Evolutionary conservation across 495 filamentous ascomycete species (phyloP).

Genomic region (Daldinia childiae): DNA sequence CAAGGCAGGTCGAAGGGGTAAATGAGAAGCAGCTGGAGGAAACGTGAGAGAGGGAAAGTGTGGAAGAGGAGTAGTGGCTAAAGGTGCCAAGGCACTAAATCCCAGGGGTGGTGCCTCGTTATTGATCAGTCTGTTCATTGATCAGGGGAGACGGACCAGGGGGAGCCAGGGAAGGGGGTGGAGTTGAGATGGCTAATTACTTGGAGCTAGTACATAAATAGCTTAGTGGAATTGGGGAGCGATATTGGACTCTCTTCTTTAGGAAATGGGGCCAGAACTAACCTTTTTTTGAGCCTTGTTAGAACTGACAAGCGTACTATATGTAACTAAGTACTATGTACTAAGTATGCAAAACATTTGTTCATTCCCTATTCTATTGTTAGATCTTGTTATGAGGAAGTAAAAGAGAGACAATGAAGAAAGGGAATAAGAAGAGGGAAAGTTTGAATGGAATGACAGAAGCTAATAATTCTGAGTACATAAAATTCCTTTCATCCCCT

Average conservation of each 20-base stretch:
- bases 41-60: slow-evolving; percentile 42
- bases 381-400: slow-evolving; percentile 11
- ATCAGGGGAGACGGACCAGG: slow-evolving; percentile 36
- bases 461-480: not conserved
- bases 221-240: slow-evolving; percentile 25
- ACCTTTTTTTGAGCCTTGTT: slow-evolving; percentile 25
- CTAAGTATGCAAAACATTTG: slow-evolving; percentile 2
- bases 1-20: slow-evolving; percentile 40
- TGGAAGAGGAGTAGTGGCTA: slow-evolving; percentile 35
- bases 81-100: slow-evolving; percentile 41
- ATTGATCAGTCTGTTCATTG: slow-evolving; percentile 39
- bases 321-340: slow-evolving; percentile 1
- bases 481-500: not conserved
- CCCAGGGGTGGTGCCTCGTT: slow-evolving; percentile 42
- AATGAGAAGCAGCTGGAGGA: slow-evolving; percentile 44
- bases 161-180: slow-evolving; percentile 15
- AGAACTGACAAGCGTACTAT: not conserved
- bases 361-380: slow-evolving; percentile 2
- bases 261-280: slow-evolving; percentile 34
- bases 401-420: slow-evolving; percentile 14
- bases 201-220: slow-evolving; percentile 21
- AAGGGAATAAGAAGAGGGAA: slow-evolving; percentile 18
- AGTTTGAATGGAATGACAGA: slow-evolving; percentile 37
- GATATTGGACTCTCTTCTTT: slow-evolving; percentile 36
- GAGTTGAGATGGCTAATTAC: slow-evolving; percentile 42